Evolutionary conservation across 345 rosid genomes (phyloP).

Genomic region (Corymbia maculata): DNA sequence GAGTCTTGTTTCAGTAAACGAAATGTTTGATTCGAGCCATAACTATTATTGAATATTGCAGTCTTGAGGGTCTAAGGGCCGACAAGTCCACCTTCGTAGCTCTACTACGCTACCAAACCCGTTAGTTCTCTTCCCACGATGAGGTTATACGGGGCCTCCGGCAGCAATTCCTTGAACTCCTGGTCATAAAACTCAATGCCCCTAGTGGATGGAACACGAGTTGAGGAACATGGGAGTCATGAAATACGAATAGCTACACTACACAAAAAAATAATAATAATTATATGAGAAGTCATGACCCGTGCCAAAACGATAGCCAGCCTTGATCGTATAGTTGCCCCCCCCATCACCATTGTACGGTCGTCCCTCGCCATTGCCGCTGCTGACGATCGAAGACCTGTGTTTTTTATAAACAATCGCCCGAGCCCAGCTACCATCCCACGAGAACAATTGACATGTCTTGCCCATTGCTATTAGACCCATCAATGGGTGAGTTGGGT

Average conservation of each 20-base stretch:
- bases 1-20: background rate
- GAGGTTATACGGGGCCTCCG: background rate
- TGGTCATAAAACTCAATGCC: background rate
- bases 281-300: background rate
- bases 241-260: background rate
- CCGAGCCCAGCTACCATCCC: background rate
- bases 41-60: background rate
- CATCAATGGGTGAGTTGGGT: too few relatives aligned
- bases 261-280: background rate
- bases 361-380: accelerated
- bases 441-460: background rate
- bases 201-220: background rate
- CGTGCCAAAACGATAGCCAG: background rate
- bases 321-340: background rate
- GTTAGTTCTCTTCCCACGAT: background rate
- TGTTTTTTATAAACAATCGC: background rate
- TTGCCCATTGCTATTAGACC: background rate
- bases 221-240: background rate
- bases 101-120: background rate
- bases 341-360: background rate
- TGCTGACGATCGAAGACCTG: background rate
- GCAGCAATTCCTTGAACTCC: background rate
- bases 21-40: accelerated
- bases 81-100: background rate
- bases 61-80: background rate